phyloP scores from a whole-genome alignment of 2,329 filamentous ascomycete species.

The Trichoderma cornu-damae region DNA sequence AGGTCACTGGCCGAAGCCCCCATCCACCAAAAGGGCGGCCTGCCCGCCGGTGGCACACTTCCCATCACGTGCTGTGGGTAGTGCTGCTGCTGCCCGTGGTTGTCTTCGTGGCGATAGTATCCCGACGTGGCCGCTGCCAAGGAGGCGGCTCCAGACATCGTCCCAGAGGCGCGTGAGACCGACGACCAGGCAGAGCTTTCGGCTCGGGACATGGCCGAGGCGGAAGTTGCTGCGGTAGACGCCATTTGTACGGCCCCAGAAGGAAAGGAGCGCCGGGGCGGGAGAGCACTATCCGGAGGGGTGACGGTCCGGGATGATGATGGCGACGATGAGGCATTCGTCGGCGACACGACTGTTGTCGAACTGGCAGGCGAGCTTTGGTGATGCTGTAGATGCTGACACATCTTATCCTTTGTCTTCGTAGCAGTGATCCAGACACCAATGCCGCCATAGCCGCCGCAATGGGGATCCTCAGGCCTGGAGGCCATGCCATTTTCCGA shows the following conservation, averaged over 20 bases:
- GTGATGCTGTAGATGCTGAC: neutral
- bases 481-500: too few relatives aligned
- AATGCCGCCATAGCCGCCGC: neutral
- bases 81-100: neutral
- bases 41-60: neutral
- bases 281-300: neutral
- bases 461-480: neutral
- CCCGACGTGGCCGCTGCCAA: neutral
- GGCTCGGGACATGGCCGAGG: neutral
- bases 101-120: neutral
- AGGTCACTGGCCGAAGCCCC: neutral
- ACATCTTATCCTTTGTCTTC: neutral
- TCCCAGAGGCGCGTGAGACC: neutral
- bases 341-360: neutral
- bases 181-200: neutral
- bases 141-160: neutral
- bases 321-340: neutral
- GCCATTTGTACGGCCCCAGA: neutral
- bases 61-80: neutral
- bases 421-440: neutral
- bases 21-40: neutral
- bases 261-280: neutral
- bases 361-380: neutral
- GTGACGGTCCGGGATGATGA: neutral
- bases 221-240: neutral